A percentile compares a stretch with the other conserved stretches of the same genome.
Conservation (phyloP, 2,329 filamentous ascomycete species). For the Rachicladosporium sp. region DNA sequence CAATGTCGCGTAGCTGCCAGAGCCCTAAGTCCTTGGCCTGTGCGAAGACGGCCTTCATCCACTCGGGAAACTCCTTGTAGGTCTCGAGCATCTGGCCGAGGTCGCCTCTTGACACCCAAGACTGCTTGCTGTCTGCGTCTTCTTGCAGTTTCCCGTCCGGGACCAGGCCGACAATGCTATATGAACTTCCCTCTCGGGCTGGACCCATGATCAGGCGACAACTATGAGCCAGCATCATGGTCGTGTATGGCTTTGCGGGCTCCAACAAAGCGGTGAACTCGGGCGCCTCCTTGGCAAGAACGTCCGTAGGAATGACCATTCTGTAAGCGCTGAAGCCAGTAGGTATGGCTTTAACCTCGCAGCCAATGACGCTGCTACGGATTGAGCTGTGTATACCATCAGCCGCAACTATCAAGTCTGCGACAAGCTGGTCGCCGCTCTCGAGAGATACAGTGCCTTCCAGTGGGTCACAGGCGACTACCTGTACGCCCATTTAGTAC, state of each 20-base stretch:
- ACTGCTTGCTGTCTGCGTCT: constrained; percentile 21
- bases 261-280: constrained; percentile 17
- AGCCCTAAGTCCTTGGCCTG: constrained; percentile 28
- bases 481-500: constrained; percentile 25
- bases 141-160: constrained; percentile 32
- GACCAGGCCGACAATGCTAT: constrained; percentile 30
- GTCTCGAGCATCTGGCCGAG: constrained; percentile 27
- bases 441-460: constrained; percentile 22
- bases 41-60: constrained; percentile 26
- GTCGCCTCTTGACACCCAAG: constrained; percentile 29
- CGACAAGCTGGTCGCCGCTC: constrained; percentile 18
- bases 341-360: constrained; percentile 15
- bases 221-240: constrained; percentile 35
- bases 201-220: constrained; percentile 32
- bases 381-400: constrained; percentile 24
- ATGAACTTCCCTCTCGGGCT: constrained; percentile 28
- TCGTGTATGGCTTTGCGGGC: constrained; percentile 29
- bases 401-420: constrained; percentile 26
- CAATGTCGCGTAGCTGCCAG: constrained; percentile 34
- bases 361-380: constrained; percentile 16
- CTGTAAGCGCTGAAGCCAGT: constrained; percentile 31
- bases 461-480: constrained; percentile 13
- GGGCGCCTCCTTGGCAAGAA: constrained; percentile 10
- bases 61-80: constrained; percentile 30
- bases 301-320: constrained; percentile 20